Evolutionary conservation across 1,284 basidiomycete genomes (phyloP).

Genomic region (Heterobasidion occidentale): DNA sequence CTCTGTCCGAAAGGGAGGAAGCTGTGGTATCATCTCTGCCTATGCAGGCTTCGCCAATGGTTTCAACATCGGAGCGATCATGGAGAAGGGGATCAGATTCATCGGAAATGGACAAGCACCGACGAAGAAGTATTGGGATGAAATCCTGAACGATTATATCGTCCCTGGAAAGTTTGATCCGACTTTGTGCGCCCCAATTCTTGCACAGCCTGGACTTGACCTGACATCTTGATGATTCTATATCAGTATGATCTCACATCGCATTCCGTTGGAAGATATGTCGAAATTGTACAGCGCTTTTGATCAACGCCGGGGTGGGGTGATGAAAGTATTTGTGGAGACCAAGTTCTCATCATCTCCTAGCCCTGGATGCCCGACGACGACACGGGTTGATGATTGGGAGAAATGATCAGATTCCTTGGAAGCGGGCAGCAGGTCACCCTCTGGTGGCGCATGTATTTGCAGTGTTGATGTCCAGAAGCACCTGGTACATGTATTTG

Average conservation of each 20-base stretch:
- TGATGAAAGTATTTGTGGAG: constrained; percentile 62
- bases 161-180: constrained; percentile 64
- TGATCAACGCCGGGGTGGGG: constrained; percentile 48
- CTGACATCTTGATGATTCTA: constrained; percentile 1
- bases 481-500: neutral
- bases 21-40: constrained; percentile 54
- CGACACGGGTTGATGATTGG: constrained; percentile 49
- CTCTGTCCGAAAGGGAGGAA: constrained; percentile 57
- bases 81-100: constrained; percentile 70
- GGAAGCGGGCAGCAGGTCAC: too few species aligned
- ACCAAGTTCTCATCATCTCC: constrained; percentile 43
- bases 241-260: constrained; percentile 51
- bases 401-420: neutral
- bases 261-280: constrained; percentile 59
- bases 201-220: neutral
- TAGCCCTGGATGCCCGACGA: constrained; percentile 37
- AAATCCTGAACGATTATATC: constrained; percentile 59
- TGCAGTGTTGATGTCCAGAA: neutral
- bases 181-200: constrained; percentile 35
- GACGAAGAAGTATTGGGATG: constrained; percentile 69
- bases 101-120: constrained; percentile 73
- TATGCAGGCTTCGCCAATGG: constrained; percentile 61
- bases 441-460: too few species aligned
- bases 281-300: constrained; percentile 50
- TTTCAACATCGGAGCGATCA: constrained; percentile 69